These are phyloP conservation scores for Apiospora phragmitis DNA, from an alignment of 2,329 filamentous ascomycete species.

Conservation along the genomic window DNA sequence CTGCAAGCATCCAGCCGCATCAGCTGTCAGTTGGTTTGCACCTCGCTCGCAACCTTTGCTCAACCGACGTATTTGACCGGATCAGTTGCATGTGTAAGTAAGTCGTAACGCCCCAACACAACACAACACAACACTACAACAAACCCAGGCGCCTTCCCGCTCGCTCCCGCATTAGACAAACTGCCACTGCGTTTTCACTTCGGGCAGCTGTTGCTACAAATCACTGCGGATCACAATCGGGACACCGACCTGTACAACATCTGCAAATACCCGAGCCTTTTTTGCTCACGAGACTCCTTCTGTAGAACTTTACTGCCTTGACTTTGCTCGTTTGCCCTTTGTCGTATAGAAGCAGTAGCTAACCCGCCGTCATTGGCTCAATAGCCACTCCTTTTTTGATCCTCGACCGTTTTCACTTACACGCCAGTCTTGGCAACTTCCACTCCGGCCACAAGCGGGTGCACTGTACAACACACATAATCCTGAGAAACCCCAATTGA, in stretches of 20 bases:
- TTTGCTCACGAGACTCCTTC: constrained; percentile 10
- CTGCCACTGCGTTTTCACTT: not conserved
- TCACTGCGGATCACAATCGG: not conserved
- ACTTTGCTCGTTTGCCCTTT: not conserved
- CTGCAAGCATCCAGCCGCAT: constrained; percentile 6
- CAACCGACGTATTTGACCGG: not conserved
- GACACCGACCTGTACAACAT: not conserved
- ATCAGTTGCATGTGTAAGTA: constrained; percentile 10
- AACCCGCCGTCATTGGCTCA: constrained; percentile 3
- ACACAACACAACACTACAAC: not conserved
- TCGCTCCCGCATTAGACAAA: not conserved
- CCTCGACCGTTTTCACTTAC: not conserved
- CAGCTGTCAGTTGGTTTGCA: constrained; percentile 5
- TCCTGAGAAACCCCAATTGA: not conserved
- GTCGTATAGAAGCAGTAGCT: constrained; percentile 10
- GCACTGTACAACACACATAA: not conserved
- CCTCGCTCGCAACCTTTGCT: not conserved
- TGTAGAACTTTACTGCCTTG: constrained; percentile 10
- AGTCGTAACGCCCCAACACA: not conserved
- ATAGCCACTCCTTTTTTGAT: constrained; percentile 7
- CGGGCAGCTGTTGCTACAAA: not conserved
- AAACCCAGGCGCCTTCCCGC: constrained; percentile 1
- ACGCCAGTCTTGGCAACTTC: not conserved
- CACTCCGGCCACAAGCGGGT: constrained; percentile 6
- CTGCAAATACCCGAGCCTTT: constrained; percentile 8